Evolutionary conservation across 2,329 filamentous ascomycete species (phyloP).

Genomic region (Blastomyces gilchristii): DNA sequence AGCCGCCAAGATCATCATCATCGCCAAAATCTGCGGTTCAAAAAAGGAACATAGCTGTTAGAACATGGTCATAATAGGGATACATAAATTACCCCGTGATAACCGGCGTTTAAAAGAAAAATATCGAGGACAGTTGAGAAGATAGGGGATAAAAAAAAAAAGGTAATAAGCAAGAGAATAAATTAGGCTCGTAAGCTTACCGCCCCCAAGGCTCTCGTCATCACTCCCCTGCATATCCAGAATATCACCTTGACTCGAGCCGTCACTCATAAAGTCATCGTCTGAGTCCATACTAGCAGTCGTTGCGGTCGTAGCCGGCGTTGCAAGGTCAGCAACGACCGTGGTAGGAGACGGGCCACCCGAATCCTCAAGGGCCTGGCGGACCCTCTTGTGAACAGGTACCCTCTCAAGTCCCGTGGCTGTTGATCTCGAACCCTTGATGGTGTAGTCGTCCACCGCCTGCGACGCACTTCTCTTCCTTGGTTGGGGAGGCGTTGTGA

Average conservation of each 20-base stretch:
- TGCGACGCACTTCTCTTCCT: slow-evolving; percentile 47
- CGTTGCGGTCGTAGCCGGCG: slow-evolving; percentile 23
- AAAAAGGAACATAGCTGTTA: neutral
- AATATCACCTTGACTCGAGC: slow-evolving; percentile 65
- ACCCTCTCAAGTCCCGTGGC: slow-evolving; percentile 13
- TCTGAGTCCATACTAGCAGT: slow-evolving; percentile 77
- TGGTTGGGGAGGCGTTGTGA: slow-evolving; percentile 45
- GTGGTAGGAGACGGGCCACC: slow-evolving; percentile 3
- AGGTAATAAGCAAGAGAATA: neutral
- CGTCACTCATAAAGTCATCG: slow-evolving; percentile 80
- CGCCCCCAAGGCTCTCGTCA: slow-evolving; percentile 46
- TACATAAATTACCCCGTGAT: neutral
- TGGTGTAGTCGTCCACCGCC: slow-evolving; percentile 28
- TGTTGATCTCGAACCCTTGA: slow-evolving; percentile 11
- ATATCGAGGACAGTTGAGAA: neutral
- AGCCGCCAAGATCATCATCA: slow-evolving; percentile 48
- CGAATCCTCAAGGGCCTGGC: slow-evolving; percentile 4
- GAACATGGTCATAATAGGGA: neutral
- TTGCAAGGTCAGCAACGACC: slow-evolving; percentile 26
- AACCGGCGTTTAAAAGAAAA: neutral
- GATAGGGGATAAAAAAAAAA: neutral
- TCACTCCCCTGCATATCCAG: slow-evolving; percentile 61
- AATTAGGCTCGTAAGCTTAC: slow-evolving; percentile 20
- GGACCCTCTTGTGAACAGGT: slow-evolving; percentile 20
- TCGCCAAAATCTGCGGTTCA: slow-evolving; percentile 23